Evolutionary conservation across 106 monocot genomes (phyloP).

Genomic region (Dendrobium huoshanense): DNA sequence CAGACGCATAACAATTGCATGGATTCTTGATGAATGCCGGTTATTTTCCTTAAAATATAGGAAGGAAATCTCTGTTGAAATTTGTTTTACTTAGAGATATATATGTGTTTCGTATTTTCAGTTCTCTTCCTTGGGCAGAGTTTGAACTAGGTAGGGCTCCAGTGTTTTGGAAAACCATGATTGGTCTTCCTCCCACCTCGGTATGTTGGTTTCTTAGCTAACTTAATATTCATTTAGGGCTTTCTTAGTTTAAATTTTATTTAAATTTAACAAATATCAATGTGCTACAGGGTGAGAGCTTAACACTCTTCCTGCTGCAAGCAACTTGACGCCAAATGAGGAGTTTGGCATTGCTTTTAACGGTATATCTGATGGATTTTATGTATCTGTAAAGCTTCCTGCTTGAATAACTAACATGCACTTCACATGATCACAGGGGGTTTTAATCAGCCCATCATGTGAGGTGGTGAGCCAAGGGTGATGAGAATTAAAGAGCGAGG

Average conservation of each 20-base stretch:
- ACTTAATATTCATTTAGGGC: background rate
- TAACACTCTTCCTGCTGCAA: constrained; percentile 74
- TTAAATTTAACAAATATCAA: background rate
- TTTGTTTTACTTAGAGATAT: background rate
- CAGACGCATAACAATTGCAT: background rate
- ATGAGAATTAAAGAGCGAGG: constrained; percentile 75
- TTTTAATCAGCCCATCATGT: constrained; percentile 98
- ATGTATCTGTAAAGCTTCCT: background rate
- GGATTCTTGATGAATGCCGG: background rate
- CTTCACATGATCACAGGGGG: constrained; percentile 45
- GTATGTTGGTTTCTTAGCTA: constrained; percentile 31
- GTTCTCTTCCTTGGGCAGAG: constrained; percentile 84
- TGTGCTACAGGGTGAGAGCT: constrained; percentile 57
- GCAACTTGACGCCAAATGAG: constrained; percentile 47
- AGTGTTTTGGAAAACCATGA: constrained; percentile 85
- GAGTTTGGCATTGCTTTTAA: constrained; percentile 82
- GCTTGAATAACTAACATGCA: background rate
- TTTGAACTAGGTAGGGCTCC: constrained; percentile 83
- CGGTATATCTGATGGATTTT: constrained; percentile 27
- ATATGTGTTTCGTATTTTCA: constrained; percentile 8
- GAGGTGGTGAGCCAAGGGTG: constrained; percentile 74
- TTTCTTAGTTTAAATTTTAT: background rate
- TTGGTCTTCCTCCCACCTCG: constrained; percentile 79
- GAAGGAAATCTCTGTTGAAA: background rate
- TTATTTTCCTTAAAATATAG: background rate